phyloP scores from a whole-genome alignment of 441 rosid genomes.

The Melianthus villosus region DNA sequence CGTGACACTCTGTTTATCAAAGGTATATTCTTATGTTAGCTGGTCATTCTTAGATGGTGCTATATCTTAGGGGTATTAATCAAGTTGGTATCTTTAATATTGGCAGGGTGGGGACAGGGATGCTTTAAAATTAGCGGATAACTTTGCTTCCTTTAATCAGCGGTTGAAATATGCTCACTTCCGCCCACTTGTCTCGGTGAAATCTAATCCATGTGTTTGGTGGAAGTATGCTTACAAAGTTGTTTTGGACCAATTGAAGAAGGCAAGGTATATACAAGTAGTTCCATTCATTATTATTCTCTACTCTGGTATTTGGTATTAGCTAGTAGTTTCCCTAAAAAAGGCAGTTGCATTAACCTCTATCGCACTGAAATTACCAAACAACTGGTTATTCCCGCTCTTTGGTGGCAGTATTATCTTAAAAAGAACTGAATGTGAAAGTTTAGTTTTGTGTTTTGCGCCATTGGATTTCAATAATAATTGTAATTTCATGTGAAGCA shows the following conservation, averaged over 20 bases:
- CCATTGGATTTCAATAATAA: too few species aligned
- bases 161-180: constrained; percentile 82
- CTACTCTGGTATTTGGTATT: too few species aligned
- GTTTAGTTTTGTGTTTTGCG: too few species aligned
- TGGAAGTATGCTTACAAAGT: constrained; percentile 86
- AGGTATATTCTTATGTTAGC: constrained; percentile 32
- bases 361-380: too few species aligned
- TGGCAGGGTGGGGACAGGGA: constrained; percentile 84
- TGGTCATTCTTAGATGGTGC: constrained; percentile 8
- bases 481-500: too few species aligned
- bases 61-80: constrained; percentile 12
- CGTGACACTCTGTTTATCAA: constrained; percentile 86
- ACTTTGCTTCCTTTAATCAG: constrained; percentile 76
- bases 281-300: too few species aligned
- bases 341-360: too few species aligned
- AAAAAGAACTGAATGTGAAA: too few species aligned
- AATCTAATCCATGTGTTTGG: constrained; percentile 67
- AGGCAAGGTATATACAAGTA: constrained; percentile 45
- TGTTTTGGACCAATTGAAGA: constrained; percentile 78
- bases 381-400: too few species aligned
- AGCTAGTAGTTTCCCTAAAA: too few species aligned
- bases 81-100: constrained; percentile 9
- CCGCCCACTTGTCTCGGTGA: constrained; percentile 67
- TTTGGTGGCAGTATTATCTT: too few species aligned
- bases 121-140: constrained; percentile 80